These are phyloP conservation scores for Magnolia kwangsiensis DNA, from an alignment of 164 flowering plant genomes.

Conservation along the genomic window DNA sequence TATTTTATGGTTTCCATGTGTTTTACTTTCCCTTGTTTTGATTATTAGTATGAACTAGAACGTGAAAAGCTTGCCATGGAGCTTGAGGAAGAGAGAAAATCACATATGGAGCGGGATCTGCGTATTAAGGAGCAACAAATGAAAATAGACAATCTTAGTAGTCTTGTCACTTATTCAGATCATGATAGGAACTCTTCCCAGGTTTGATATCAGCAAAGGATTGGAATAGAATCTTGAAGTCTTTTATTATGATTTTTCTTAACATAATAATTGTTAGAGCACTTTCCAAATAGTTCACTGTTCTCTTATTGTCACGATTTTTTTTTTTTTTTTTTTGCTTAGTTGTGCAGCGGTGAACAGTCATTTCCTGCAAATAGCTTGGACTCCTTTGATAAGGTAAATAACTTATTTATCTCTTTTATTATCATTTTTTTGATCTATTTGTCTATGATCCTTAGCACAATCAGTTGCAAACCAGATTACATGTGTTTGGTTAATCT, in stretches of 20 bases:
- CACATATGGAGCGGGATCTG: conserved; percentile 62
- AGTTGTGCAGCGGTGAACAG: conserved; percentile 5
- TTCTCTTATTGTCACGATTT: not conserved
- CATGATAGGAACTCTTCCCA: conserved; percentile 36
- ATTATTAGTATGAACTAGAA: conserved; percentile 73
- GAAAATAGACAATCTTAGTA: conserved; percentile 57
- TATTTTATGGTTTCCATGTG: not conserved
- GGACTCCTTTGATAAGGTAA: conserved; percentile 9
- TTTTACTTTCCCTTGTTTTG: not conserved
- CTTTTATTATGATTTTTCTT: not conserved
- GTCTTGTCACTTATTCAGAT: conserved; percentile 44
- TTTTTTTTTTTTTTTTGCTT: not conserved
- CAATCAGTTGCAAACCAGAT: not conserved
- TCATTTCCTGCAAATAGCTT: conserved; percentile 10
- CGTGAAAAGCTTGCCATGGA: conserved; percentile 82
- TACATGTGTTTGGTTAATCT: not conserved
- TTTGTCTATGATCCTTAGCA: not conserved
- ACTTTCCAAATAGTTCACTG: not conserved
- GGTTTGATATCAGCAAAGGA: conserved; percentile 32
- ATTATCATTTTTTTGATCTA: not conserved
- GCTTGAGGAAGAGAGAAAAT: conserved; percentile 87
- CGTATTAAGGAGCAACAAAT: conserved; percentile 63
- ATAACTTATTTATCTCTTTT: not conserved
- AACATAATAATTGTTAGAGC: not conserved
- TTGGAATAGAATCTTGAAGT: not conserved